phyloP scores from a whole-genome alignment of 2,329 filamentous ascomycete species.

The Aspergillus piperis region DNA sequence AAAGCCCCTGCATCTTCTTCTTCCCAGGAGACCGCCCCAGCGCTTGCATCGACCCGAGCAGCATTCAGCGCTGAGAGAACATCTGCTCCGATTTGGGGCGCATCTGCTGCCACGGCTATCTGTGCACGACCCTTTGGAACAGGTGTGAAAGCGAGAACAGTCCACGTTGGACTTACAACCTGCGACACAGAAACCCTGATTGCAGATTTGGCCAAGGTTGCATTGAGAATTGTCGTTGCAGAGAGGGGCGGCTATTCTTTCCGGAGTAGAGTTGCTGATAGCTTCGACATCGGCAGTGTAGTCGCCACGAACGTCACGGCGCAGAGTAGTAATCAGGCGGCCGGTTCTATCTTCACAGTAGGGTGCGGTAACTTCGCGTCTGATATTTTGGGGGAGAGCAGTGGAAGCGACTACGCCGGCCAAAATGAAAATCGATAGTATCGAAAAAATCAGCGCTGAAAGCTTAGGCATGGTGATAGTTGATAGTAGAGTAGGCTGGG shows the following conservation, averaged over 20 bases:
- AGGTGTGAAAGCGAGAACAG: slow-evolving; percentile 10
- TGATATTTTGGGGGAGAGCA: not conserved
- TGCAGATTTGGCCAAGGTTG: slow-evolving; percentile 9
- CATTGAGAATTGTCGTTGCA: slow-evolving; percentile 7
- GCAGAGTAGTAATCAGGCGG: not conserved
- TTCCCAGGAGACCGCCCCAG: not conserved
- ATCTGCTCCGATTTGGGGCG: not conserved
- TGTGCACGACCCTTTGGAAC: not conserved
- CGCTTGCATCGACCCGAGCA: slow-evolving; percentile 13
- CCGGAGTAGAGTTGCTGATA: not conserved
- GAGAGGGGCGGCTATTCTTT: not conserved
- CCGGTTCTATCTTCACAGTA: not conserved
- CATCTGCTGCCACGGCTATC: not conserved
- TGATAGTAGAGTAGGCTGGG: not conserved
- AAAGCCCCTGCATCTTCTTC: slow-evolving; percentile 2
- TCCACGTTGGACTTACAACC: slow-evolving; percentile 7
- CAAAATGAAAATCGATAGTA: not conserved
- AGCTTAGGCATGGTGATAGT: slow-evolving; percentile 1
- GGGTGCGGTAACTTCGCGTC: not conserved
- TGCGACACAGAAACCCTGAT: not conserved
- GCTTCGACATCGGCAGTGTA: not conserved
- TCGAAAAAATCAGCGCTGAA: not conserved
- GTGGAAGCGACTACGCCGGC: not conserved
- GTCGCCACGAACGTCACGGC: not conserved
- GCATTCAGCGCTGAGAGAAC: slow-evolving; percentile 4